These are phyloP conservation scores for Metschnikowia bowlesiae DNA, from an alignment of 805 yeast species.

Conservation along the genomic window DNA sequence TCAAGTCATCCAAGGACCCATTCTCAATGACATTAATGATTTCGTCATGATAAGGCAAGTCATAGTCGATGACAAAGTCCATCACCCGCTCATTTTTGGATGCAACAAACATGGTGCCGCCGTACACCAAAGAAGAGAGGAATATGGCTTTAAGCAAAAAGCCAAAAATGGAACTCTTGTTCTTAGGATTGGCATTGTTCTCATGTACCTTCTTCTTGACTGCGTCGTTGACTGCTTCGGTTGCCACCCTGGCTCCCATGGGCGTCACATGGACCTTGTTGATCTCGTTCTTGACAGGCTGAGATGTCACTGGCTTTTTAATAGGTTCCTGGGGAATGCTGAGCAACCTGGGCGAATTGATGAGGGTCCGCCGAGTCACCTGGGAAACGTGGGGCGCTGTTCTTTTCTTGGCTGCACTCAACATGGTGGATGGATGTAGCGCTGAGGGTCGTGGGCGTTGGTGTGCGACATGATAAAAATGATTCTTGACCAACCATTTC, in stretches of 20 bases:
- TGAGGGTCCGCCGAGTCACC: conserved; percentile 10
- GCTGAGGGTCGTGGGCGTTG: conserved; percentile 1
- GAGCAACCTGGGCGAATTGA: conserved; percentile 9
- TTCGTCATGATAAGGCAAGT: conserved; percentile 41
- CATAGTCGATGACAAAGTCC: conserved; percentile 42
- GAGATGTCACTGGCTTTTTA: conserved; percentile 15
- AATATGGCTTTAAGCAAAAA: conserved; percentile 29
- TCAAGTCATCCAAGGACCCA: conserved; percentile 31
- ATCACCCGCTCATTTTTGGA: conserved; percentile 41
- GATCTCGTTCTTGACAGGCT: conserved; percentile 14
- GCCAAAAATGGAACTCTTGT: conserved; percentile 29
- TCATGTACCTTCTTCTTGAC: conserved; percentile 18
- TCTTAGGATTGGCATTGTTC: conserved; percentile 14
- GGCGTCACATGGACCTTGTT: conserved; percentile 1
- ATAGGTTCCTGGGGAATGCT: conserved; percentile 10
- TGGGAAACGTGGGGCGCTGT: conserved; percentile 2
- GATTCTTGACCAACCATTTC: conserved; percentile 8
- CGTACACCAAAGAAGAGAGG: conserved; percentile 29
- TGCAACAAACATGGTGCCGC: conserved; percentile 37
- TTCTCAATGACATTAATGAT: conserved; percentile 34
- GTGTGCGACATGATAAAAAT: background rate
- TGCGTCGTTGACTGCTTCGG: conserved; percentile 7
- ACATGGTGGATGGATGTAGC: conserved; percentile 6
- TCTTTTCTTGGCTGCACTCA: conserved; percentile 9
- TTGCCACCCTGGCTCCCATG: conserved; percentile 2